Conservation (phyloP, 345 rosid genomes). For the Trapa bicornis region DNA sequence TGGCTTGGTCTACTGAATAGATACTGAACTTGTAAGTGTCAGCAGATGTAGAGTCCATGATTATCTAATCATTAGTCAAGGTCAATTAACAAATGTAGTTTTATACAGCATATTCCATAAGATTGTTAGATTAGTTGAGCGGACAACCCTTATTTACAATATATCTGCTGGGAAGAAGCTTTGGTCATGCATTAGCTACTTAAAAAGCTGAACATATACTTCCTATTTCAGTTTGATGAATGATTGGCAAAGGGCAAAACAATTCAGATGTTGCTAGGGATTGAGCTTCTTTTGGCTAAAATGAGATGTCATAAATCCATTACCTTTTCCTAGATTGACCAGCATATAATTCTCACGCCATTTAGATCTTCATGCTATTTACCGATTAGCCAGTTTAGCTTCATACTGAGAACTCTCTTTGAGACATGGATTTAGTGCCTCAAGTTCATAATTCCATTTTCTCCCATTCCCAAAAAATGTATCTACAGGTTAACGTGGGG, state of each 20-base stretch:
- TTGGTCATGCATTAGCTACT: background rate
- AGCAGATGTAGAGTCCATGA: background rate
- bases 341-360: background rate
- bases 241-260: background rate
- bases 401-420: background rate
- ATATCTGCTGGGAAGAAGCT: background rate
- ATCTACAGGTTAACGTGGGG: constrained; percentile 34
- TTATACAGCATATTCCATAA: background rate
- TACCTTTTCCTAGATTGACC: background rate
- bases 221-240: background rate
- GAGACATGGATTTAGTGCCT: no score
- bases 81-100: background rate
- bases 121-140: background rate
- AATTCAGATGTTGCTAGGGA: background rate
- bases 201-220: background rate
- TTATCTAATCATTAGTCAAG: background rate
- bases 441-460: background rate
- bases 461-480: background rate
- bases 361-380: background rate
- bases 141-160: background rate
- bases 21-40: background rate
- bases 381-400: background rate
- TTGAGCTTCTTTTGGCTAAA: background rate
- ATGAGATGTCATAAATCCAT: no score
- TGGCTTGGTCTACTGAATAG: background rate